Percentiles rank a stretch among this genome's conserved stretches.
Conservation (phyloP, 2,329 filamentous ascomycete genomes). For the Myriosclerotinia curreyana region DNA sequence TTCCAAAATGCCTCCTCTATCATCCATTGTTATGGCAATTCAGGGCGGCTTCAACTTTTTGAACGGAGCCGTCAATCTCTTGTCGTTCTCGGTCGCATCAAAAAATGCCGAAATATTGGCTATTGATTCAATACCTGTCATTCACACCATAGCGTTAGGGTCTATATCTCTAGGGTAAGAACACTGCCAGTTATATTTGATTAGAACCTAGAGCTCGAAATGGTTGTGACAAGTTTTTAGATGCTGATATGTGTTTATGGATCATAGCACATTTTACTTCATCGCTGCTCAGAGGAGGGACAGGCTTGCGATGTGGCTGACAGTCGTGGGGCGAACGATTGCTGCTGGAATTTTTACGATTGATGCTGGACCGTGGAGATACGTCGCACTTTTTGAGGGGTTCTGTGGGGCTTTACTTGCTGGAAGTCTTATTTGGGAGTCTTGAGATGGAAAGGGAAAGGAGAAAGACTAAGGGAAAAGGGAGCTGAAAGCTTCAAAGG, state of each 20-base stretch:
- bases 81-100: neutral
- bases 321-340: constrained; percentile 5
- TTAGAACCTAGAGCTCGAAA: neutral
- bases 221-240: no score
- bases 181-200: neutral
- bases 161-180: constrained; percentile 15
- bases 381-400: constrained; percentile 10
- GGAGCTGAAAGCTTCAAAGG: neutral
- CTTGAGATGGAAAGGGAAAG: neutral
- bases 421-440: constrained; percentile 14
- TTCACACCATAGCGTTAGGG: constrained; percentile 13
- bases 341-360: constrained; percentile 6
- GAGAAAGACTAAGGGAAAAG: neutral
- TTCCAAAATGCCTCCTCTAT: neutral
- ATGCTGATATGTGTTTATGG: neutral
- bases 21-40: constrained; percentile 4
- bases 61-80: constrained; percentile 9
- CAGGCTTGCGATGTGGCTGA: constrained; percentile 11
- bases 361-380: constrained; percentile 8
- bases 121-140: constrained; percentile 8
- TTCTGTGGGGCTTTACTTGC: constrained; percentile 9
- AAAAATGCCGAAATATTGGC: constrained; percentile 15
- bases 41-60: constrained; percentile 7
- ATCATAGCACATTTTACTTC: constrained; percentile 12
- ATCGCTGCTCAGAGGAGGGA: constrained; percentile 10